These are phyloP conservation scores for Tympanopsis confertula DNA, from an alignment of 2,329 filamentous ascomycete genomes.

Conservation along the genomic window DNA sequence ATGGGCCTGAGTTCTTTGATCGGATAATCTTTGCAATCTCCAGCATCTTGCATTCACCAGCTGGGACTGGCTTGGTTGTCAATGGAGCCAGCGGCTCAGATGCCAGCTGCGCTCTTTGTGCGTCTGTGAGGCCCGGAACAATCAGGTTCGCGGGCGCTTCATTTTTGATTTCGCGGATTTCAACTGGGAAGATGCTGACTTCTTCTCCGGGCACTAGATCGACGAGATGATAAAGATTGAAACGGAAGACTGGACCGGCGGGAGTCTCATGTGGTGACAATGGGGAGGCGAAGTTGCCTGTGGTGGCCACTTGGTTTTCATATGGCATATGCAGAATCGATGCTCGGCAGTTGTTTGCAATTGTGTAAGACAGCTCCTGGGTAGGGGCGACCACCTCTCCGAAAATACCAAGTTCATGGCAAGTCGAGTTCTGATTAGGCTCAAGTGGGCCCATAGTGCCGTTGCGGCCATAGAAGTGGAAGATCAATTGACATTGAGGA, in stretches of 20 bases:
- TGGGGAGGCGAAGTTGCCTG: conserved; percentile 22
- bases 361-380: conserved; percentile 12
- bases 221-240: conserved; percentile 24
- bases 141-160: conserved; percentile 2
- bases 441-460: conserved; percentile 16
- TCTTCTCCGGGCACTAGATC: conserved; percentile 5
- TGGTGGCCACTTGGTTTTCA: conserved; percentile 21
- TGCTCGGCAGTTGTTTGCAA: conserved; percentile 5
- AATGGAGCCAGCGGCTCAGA: background rate
- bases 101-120: conserved; percentile 3
- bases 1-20: conserved; percentile 27
- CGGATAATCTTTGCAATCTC: conserved; percentile 19
- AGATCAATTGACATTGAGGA: conserved; percentile 4
- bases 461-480: conserved; percentile 22
- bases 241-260: conserved; percentile 14
- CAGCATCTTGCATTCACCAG: conserved; percentile 2
- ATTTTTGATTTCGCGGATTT: background rate
- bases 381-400: conserved; percentile 22
- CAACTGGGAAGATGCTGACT: conserved; percentile 4
- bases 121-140: conserved; percentile 6
- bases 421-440: too few relatives aligned
- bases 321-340: conserved; percentile 19
- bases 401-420: conserved; percentile 21
- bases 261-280: conserved; percentile 17
- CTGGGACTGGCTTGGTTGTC: background rate